Evolutionary conservation across 805 yeast genomes (phyloP).

Genomic region (Wickerhamiella vanderwaltii): DNA sequence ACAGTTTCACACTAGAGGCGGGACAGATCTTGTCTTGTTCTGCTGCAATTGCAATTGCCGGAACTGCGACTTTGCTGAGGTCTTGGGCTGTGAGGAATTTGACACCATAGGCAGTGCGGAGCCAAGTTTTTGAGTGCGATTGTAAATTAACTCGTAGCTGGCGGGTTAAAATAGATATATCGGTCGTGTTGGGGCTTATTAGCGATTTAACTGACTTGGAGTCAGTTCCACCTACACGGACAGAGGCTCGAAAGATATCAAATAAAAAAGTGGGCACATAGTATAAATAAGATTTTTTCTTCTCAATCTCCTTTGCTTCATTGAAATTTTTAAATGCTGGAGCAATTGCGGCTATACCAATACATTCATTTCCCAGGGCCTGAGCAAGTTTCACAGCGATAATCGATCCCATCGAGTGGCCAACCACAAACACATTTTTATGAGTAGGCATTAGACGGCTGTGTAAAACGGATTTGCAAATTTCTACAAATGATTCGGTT

Average conservation of each 20-base stretch:
- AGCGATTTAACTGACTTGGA: conserved; percentile 51
- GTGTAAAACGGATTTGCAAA: conserved; percentile 16
- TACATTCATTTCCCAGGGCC: conserved; percentile 17
- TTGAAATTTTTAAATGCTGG: background rate
- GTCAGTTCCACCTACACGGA: conserved; percentile 49
- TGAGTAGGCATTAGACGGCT: conserved; percentile 35
- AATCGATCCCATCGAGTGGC: conserved; percentile 12
- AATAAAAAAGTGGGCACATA: conserved; percentile 32
- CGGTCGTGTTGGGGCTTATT: conserved; percentile 28
- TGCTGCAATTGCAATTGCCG: conserved; percentile 49
- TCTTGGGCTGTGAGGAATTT: conserved; percentile 34
- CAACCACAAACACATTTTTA: conserved; percentile 41
- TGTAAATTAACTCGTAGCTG: conserved; percentile 67
- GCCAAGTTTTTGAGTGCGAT: conserved; percentile 41
- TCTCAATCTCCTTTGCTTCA: conserved; percentile 10
- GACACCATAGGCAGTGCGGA: conserved; percentile 43
- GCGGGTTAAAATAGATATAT: conserved; percentile 35
- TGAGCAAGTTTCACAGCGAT: conserved; percentile 34
- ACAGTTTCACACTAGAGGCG: conserved; percentile 12
- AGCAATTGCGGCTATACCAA: conserved; percentile 1
- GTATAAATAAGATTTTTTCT: conserved; percentile 19
- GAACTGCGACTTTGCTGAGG: conserved; percentile 31
- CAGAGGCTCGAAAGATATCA: conserved; percentile 43
- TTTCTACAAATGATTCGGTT: conserved; percentile 14
- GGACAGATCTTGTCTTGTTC: conserved; percentile 47